Conservation (phyloP, 768 basidiomycete species). For the Amanita phalloides region DNA sequence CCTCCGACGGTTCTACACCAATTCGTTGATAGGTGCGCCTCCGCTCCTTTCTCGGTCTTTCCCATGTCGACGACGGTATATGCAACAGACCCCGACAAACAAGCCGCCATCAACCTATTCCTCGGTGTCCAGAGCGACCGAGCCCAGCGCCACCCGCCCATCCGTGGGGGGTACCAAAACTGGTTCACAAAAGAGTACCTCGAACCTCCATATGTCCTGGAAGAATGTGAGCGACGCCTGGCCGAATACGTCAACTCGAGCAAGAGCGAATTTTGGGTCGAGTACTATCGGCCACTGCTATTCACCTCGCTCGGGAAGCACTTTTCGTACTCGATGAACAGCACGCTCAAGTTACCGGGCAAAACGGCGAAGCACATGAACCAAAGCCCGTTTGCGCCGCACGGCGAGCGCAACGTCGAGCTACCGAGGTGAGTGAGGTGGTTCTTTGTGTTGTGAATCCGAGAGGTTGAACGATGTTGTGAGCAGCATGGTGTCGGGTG, state of each 20-base stretch:
- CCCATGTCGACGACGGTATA: conserved; percentile 1
- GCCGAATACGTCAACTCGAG: conserved; percentile 40
- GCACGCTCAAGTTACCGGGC: conserved; percentile 72
- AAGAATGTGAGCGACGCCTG: conserved; percentile 55
- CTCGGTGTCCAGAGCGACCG: conserved; percentile 62
- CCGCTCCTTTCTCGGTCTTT: neutral
- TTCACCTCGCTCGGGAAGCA: conserved; percentile 84
- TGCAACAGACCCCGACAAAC: conserved; percentile 83
- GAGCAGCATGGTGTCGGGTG: conserved; percentile 63
- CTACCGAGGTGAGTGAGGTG: conserved; percentile 19
- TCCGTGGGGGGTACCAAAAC: conserved; percentile 66
- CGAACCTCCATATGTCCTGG: conserved; percentile 51
- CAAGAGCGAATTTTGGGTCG: conserved; percentile 74
- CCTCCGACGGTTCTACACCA: conserved; percentile 89
- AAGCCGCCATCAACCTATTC: conserved; percentile 96
- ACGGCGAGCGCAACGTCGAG: conserved; percentile 27
- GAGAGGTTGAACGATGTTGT: neutral
- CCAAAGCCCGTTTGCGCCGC: conserved; percentile 67
- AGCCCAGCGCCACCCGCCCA: conserved; percentile 34
- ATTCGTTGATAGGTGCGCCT: conserved; percentile 69
- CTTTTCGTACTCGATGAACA: conserved; percentile 90
- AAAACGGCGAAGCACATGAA: conserved; percentile 61
- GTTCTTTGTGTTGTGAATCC: neutral
- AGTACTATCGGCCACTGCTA: conserved; percentile 77
- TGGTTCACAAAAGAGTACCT: conserved; percentile 79